Percentiles rank a stretch among this genome's conserved stretches.
Conservation (phyloP, 306 rosid genomes). For the Hylodesmum podocarpum region DNA sequence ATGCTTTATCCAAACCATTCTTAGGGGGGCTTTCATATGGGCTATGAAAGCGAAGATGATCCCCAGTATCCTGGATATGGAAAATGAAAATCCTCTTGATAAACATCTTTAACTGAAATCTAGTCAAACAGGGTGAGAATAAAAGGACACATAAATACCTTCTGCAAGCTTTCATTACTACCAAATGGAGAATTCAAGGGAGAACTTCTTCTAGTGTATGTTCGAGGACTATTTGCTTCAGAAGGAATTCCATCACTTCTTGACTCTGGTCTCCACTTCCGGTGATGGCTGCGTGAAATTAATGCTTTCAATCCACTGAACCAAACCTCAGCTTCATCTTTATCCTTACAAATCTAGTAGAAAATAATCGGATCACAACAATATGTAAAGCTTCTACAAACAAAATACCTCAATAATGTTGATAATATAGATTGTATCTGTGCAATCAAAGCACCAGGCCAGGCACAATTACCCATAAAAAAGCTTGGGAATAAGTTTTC, state of each 20-base stretch:
- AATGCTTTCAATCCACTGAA: constrained; percentile 96
- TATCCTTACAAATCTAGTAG: constrained; percentile 96
- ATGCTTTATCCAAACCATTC: constrained; percentile 86
- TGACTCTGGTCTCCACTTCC: constrained; percentile 98
- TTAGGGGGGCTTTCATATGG: constrained; percentile 97
- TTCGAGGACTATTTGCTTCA: constrained; percentile 97
- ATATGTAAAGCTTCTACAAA: constrained; percentile 25
- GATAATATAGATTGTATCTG: constrained; percentile 10
- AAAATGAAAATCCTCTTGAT: constrained; percentile 33
- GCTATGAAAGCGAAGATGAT: constrained; percentile 86
- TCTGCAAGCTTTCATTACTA: constrained; percentile 90
- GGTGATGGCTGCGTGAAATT: constrained; percentile 77
- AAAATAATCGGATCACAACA: constrained; percentile 33
- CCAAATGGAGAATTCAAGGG: constrained; percentile 94
- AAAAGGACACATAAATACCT: constrained; percentile 51
- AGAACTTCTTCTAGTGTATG: constrained; percentile 92
- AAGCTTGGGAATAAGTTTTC: background rate
- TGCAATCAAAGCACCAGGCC: constrained; percentile 23
- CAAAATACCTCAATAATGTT: constrained; percentile 1
- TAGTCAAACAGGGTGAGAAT: constrained; percentile 9
- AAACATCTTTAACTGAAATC: constrained; percentile 26
- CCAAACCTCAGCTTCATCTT: constrained; percentile 99
- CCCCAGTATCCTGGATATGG: constrained; percentile 74
- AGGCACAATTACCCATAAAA: background rate
- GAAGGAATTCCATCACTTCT: constrained; percentile 96